Evolutionary conservation across 176 grass and related monocot species (phyloP).

Genomic region (Musa beccarii): DNA sequence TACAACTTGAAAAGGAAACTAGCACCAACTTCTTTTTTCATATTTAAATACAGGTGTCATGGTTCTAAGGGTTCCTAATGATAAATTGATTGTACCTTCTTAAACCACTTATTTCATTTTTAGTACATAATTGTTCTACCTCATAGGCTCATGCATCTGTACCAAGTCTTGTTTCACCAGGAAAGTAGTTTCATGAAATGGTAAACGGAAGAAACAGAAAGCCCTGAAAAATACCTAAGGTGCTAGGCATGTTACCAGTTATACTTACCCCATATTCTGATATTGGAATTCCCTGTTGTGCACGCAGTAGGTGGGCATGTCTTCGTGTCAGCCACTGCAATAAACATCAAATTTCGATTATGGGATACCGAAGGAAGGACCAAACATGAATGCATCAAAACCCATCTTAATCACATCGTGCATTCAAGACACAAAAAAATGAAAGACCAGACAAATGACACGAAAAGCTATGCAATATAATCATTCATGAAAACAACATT

Average conservation of each 20-base stretch:
- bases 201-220: neutral
- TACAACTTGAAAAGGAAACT: neutral
- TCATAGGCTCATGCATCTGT: no score
- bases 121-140: no score
- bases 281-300: conserved; percentile 86
- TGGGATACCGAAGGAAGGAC: no score
- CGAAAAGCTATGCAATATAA: neutral
- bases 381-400: neutral
- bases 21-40: neutral
- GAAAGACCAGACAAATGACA: neutral
- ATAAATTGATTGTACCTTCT: neutral
- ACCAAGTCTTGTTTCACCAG: neutral
- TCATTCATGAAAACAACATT: neutral
- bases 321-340: conserved; percentile 84
- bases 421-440: neutral
- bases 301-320: conserved; percentile 64
- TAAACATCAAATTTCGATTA: conserved; percentile 4
- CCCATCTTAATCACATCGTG: neutral
- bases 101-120: no score
- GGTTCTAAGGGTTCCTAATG: neutral
- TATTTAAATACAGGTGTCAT: neutral
- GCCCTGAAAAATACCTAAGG: neutral
- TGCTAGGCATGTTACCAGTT: conserved; percentile 13
- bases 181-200: neutral
- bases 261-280: conserved; percentile 85